Evolutionary conservation across 2,329 filamentous ascomycete species (phyloP), one percentile per base, ranked within the genome.

Genomic region (Diplodia scrobiculata): DNA sequence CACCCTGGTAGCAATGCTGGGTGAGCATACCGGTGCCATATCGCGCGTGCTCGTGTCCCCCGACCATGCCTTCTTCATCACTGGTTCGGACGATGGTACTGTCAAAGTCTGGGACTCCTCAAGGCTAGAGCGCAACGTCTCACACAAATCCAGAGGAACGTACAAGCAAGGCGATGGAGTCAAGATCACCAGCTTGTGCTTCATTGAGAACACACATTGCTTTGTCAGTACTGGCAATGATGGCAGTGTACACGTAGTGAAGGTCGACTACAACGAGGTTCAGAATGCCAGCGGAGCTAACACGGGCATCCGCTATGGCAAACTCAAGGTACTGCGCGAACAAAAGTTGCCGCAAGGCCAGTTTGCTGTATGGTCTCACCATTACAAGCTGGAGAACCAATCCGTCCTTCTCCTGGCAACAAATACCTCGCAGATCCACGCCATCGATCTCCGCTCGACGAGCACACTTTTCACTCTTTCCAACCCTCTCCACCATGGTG

Each of bases 61-160:
- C 0, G 95, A 99, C 73, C 94, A 99, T 75, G 81, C 89, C 4
- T 99, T 99, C 79, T 99, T 99, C 77, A 84, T 97, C 66, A 98
- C 95, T 0, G 94, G 89, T 6, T 94, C 93, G 10, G 91, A 97
- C 72, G 95, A 99, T 77, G 91, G 95, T 2, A 87, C 86, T 6
- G 91, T 97, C 66, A 96, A 91, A 73, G 85, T 99, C 5, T 99
- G 95, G 95, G 95, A 99, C 78, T 90, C 92, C 29, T 88, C 88
- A 29, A 86, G 95, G 27, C 83, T 99, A 6, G 95, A 99, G 78
- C 89, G 92, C 52, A 98, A 97, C 74, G 87, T 98, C 59, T 90
- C 91, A 0, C 90, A 96, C 72, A 87, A 92, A 51, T 92, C 95
- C 32, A 86, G 94, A 25, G 91, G 96, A 73, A 96, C 91, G 0